A percentile compares a stretch with the other conserved stretches of the same genome.
phyloP scores from a whole-genome alignment of 306 rosid species.

The Lathyrus aphaca region DNA sequence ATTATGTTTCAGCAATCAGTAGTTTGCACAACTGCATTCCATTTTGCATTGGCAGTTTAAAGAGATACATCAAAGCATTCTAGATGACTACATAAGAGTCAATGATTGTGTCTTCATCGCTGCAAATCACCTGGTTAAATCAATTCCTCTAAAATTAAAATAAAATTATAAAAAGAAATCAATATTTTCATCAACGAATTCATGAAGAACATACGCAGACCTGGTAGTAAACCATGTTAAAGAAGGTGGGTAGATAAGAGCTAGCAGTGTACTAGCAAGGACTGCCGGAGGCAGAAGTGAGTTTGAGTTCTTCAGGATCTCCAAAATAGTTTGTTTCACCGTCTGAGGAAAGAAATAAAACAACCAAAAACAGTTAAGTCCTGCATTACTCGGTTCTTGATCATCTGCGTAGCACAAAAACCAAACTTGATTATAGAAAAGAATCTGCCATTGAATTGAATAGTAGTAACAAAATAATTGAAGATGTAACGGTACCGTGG shows the following conservation, averaged over 20 bases:
- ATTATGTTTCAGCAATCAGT: conserved; percentile 15
- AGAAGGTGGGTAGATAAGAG: conserved; percentile 84
- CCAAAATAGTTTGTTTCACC: conserved; percentile 47
- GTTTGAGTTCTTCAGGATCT: conserved; percentile 72
- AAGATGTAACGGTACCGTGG: conserved; percentile 45
- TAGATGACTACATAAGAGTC: conserved; percentile 10
- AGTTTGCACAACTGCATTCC: conserved; percentile 34
- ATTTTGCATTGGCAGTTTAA: conserved; percentile 28
- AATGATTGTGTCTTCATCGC: conserved; percentile 20
- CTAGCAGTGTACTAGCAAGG: conserved; percentile 74
- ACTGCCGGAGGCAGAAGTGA: conserved; percentile 81
- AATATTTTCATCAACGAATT: conserved; percentile 24
- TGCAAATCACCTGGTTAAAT: conserved; percentile 22
- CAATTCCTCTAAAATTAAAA: conserved; percentile 18
- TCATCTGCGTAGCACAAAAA: neutral
- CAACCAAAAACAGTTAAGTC: conserved; percentile 7
- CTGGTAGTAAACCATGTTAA: conserved; percentile 96
- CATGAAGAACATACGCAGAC: conserved; percentile 49
- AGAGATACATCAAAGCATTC: conserved; percentile 24
- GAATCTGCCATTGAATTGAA: neutral
- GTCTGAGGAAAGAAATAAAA: conserved; percentile 48
- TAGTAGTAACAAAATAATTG: no score
- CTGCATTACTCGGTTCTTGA: neutral
- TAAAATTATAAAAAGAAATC: neutral
- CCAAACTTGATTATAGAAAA: conserved; percentile 8